Base-by-base conservation (phyloP, 2,329 filamentous ascomycete genomes). In the Tolypocladium album region DNA sequence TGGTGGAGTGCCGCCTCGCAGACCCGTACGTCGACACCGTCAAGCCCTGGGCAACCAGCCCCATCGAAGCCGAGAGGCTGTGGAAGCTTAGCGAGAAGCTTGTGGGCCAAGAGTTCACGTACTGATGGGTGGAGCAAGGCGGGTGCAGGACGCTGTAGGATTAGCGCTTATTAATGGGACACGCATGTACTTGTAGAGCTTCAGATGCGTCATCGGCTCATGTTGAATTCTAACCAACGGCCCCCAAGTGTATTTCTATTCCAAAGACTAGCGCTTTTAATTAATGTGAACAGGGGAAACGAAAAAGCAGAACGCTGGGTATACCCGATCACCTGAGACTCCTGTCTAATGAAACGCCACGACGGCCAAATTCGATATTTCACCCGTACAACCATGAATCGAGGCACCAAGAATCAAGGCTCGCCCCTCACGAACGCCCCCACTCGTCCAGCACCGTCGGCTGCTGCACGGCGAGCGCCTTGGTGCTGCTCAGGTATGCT, bases 11-110 rank as follows among this genome's bases (percentile, higher is more conserved):
- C 15, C 71, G 72, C 24, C 64, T 75, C 2, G 65, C 66, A 0
- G 69, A 72, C 50, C 70, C 71, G 2, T 68, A 65, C 22, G 57
- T 64, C 8, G 67, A 74, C 31, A 67, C 65, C 0, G 61, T 70
- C 42, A 69, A 65, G 55, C 63, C 69, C 13, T 72, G 71, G 70
- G 72, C 63, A 0, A 70, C 68, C n/a, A 70, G 67, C 53, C 17
- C 60, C 2, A 20, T 72, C 9, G 71, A 73, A 56, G 77, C 78
- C 0, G 73, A 76, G 61, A 76, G 65, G 66, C 66, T 80, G 43
- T 81, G 78, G 79, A 69, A 70, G 52, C 52, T 79, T 55, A 79
- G 75, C n/a, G 76, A 79, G 68, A 67, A 75, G 63, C 63, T 80
- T 56, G 76, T 79, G n/a, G 71, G 69, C 0, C 69, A 78, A 59